A percentile compares a stretch with the other conserved stretches of the same genome.
phyloP scores from a whole-genome alignment of 495 filamentous ascomycete genomes.

The Xylaria longipes region DNA sequence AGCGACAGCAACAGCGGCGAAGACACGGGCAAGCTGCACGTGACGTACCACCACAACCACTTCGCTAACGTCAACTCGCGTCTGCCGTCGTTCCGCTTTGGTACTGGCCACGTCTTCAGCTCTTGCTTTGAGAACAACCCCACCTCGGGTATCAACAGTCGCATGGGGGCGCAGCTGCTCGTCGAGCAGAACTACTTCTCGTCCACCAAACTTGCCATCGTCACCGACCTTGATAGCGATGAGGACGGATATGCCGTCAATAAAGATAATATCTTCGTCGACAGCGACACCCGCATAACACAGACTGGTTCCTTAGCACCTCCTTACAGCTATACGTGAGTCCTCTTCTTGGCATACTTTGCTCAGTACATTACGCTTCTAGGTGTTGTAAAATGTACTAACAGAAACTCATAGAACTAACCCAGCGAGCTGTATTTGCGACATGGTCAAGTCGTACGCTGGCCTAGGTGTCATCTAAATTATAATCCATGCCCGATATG shows the following conservation, averaged over 20 bases:
- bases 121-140: slow-evolving; percentile 42
- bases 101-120: slow-evolving; percentile 59
- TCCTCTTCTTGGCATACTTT: neutral
- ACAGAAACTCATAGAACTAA: slow-evolving; percentile 4
- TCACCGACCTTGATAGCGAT: slow-evolving; percentile 32
- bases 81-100: slow-evolving; percentile 57
- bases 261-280: slow-evolving; percentile 34
- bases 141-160: slow-evolving; percentile 56
- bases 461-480: slow-evolving; percentile 17
- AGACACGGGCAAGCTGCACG: slow-evolving; percentile 53
- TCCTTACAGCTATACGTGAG: slow-evolving; percentile 24
- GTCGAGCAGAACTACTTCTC: slow-evolving; percentile 54
- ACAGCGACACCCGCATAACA: slow-evolving; percentile 20
- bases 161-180: slow-evolving; percentile 54
- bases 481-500: too few species aligned
- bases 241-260: slow-evolving; percentile 38
- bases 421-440: slow-evolving; percentile 21
- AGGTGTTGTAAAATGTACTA: neutral
- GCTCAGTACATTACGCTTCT: neutral
- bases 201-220: slow-evolving; percentile 43
- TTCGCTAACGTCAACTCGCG: slow-evolving; percentile 50
- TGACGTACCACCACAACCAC: slow-evolving; percentile 61
- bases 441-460: slow-evolving; percentile 22
- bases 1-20: slow-evolving; percentile 39
- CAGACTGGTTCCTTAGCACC: slow-evolving; percentile 12